phyloP scores from a whole-genome alignment of 495 filamentous ascomycete genomes.

The Trichoderma orchidacearum region DNA sequence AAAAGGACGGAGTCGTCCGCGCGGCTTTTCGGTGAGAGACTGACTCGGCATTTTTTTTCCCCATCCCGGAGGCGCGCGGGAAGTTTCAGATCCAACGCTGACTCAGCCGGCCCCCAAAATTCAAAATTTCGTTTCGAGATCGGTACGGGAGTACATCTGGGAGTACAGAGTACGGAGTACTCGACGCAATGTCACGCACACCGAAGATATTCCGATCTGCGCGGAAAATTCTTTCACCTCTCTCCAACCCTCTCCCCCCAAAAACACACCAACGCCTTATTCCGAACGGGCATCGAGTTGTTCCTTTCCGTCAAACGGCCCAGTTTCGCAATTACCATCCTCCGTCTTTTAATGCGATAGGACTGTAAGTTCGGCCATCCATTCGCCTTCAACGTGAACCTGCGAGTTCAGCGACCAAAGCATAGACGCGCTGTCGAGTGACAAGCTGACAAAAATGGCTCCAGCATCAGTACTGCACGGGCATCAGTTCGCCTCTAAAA shows the following conservation, averaged over 20 bases:
- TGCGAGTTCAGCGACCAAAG: neutral
- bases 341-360: neutral
- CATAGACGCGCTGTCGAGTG: neutral
- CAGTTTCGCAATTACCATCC: neutral
- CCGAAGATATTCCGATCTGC: too few relatives aligned
- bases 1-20: too few relatives aligned
- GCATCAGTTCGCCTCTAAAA: neutral
- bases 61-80: too few relatives aligned
- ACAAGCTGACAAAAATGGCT: neutral
- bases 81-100: too few relatives aligned
- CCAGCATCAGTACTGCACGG: neutral
- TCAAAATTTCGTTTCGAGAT: too few relatives aligned
- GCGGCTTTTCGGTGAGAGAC: too few relatives aligned
- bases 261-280: neutral
- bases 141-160: too few relatives aligned
- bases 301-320: constrained; percentile 1
- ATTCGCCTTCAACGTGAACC: neutral
- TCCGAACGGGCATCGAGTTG: neutral
- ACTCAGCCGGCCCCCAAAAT: too few relatives aligned
- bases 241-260: neutral
- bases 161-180: too few relatives aligned
- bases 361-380: neutral
- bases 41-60: too few relatives aligned
- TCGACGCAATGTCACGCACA: too few relatives aligned
- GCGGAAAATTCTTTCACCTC: neutral